These are phyloP conservation scores for Aureobasidium musti DNA, from an alignment of 2,329 filamentous ascomycete species.

Conservation along the genomic window DNA sequence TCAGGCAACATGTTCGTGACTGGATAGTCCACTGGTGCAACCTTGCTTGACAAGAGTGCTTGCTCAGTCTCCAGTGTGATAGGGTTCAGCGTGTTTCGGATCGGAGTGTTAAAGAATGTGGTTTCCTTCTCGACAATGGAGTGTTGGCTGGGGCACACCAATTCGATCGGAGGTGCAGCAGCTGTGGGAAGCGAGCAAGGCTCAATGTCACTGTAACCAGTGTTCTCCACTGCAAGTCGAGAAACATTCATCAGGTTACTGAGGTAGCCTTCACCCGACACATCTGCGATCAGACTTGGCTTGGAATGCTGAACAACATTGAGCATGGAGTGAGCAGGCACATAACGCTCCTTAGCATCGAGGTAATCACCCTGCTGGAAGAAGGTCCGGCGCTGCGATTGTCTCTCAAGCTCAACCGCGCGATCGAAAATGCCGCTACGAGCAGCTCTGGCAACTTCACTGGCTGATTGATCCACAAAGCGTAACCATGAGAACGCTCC, in stretches of 20 bases:
- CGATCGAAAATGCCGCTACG: constrained; percentile 73
- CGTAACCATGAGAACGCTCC: constrained; percentile 85
- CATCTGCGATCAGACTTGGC: constrained; percentile 56
- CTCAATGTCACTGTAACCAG: constrained; percentile 74
- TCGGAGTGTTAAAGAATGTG: constrained; percentile 73
- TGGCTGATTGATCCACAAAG: constrained; percentile 75
- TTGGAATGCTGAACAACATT: constrained; percentile 58
- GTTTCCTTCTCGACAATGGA: constrained; percentile 66
- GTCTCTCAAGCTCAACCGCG: constrained; percentile 59
- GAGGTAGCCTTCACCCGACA: constrained; percentile 72
- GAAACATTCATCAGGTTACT: constrained; percentile 78
- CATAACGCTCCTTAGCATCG: constrained; percentile 59
- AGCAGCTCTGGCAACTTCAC: constrained; percentile 70
- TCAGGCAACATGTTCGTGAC: constrained; percentile 67
- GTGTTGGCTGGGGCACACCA: constrained; percentile 71
- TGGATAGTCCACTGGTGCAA: constrained; percentile 67
- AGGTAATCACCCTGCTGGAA: constrained; percentile 38
- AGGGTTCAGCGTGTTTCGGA: constrained; percentile 76
- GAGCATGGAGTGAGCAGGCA: constrained; percentile 76
- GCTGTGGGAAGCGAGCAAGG: constrained; percentile 76
- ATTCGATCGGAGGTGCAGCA: constrained; percentile 80
- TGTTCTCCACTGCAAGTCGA: constrained; percentile 60
- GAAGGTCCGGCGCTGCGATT: constrained; percentile 53
- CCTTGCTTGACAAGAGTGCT: constrained; percentile 70
- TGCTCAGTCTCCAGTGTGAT: constrained; percentile 65